Conservation (phyloP, 2,329 filamentous ascomycete genomes). For the Nemania sp. region DNA sequence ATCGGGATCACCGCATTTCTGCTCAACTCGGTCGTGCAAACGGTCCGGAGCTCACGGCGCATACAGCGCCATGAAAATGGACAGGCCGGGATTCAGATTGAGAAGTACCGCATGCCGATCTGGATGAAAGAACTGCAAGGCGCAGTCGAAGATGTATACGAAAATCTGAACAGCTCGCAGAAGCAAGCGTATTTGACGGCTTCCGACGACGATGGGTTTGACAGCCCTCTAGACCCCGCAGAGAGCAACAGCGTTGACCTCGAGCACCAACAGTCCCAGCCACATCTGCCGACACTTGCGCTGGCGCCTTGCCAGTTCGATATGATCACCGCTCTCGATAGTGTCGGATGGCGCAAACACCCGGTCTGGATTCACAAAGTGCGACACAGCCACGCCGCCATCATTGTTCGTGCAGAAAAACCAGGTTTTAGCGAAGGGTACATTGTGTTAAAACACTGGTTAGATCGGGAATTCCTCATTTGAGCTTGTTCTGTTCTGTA, state of each 20-base stretch:
- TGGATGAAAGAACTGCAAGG: constrained; percentile 75
- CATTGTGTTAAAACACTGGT: constrained; percentile 79
- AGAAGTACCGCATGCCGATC: constrained; percentile 74
- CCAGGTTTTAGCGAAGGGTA: constrained; percentile 73
- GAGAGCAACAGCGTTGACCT: constrained; percentile 46
- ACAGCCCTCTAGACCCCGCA: constrained; percentile 39
- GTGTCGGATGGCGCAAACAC: constrained; percentile 65
- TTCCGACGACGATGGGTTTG: constrained; percentile 54
- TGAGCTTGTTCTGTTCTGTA: constrained; percentile 43
- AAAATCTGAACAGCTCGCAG: constrained; percentile 70
- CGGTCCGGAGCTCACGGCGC: constrained; percentile 70
- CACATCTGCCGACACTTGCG: constrained; percentile 70
- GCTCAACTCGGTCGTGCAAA: constrained; percentile 76
- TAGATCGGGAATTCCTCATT: constrained; percentile 71
- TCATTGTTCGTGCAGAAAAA: constrained; percentile 76
- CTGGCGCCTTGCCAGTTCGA: constrained; percentile 79
- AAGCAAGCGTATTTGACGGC: constrained; percentile 70
- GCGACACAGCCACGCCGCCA: constrained; percentile 85
- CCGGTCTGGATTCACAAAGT: constrained; percentile 76
- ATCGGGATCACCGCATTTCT: constrained; percentile 73
- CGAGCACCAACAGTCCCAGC: constrained; percentile 44
- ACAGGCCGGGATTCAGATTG: constrained; percentile 66
- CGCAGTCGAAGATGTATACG: constrained; percentile 77
- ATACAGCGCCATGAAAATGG: constrained; percentile 77
- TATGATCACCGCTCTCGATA: constrained; percentile 79